Evolutionary conservation across 2,329 filamentous ascomycete genomes (phyloP).

Genomic region (Phaeosphaeriaceae sp.): DNA sequence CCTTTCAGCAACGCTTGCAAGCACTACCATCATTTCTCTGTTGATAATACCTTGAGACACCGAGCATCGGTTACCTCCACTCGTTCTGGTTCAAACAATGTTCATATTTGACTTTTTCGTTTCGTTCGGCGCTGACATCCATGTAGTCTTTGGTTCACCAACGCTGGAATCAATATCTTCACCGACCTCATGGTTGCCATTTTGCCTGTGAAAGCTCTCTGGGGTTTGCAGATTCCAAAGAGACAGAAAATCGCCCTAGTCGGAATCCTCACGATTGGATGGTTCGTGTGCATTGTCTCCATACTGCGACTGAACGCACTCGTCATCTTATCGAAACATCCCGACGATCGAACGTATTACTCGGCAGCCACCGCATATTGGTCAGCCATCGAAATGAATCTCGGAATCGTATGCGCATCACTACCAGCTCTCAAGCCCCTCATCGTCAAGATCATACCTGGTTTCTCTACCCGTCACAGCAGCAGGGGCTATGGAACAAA

Average conservation of each 20-base stretch:
- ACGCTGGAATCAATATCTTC: constrained; percentile 30
- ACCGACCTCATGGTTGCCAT: constrained; percentile 33
- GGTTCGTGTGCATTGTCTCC: constrained; percentile 43
- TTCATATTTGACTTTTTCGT: too few species aligned
- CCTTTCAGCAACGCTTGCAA: not conserved
- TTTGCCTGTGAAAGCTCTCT: constrained; percentile 33
- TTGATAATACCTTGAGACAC: too few species aligned
- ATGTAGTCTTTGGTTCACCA: constrained; percentile 27
- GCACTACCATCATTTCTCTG: too few species aligned
- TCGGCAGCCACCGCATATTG: constrained; percentile 32
- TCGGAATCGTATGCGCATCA: constrained; percentile 42
- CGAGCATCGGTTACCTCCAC: too few species aligned
- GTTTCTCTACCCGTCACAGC: constrained; percentile 20
- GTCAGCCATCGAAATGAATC: constrained; percentile 41
- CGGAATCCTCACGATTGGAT: constrained; percentile 36
- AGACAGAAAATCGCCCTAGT: constrained; percentile 31
- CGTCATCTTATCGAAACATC: constrained; percentile 16
- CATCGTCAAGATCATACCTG: constrained; percentile 28
- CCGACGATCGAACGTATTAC: constrained; percentile 31
- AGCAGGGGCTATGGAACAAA: constrained; percentile 13
- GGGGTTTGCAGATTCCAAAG: constrained; percentile 29
- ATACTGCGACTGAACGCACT: constrained; percentile 34
- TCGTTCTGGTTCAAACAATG: not conserved
- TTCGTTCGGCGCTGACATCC: not conserved
- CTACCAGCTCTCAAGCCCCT: constrained; percentile 39